Evolutionary conservation across 1,284 basidiomycete species (phyloP).

Genomic region (Moesziomyces aphidis): DNA sequence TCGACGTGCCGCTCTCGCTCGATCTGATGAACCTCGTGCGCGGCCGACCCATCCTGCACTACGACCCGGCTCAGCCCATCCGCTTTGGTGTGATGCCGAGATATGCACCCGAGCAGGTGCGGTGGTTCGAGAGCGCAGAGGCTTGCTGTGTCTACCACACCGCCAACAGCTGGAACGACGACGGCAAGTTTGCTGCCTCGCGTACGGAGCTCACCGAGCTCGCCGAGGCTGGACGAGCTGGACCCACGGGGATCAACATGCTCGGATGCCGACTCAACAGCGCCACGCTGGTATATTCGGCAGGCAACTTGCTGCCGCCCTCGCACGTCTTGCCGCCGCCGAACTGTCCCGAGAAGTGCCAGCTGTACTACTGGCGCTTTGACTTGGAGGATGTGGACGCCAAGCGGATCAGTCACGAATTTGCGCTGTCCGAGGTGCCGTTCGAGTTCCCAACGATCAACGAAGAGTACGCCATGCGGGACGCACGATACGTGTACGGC

Average conservation of each 20-base stretch:
- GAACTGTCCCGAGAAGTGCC: constrained; percentile 69
- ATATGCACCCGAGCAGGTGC: constrained; percentile 62
- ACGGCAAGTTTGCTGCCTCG: constrained; percentile 46
- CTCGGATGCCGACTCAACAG: constrained; percentile 71
- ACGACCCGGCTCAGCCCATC: constrained; percentile 68
- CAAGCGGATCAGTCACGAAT: constrained; percentile 67
- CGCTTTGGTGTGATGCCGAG: constrained; percentile 71
- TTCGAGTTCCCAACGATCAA: constrained; percentile 71
- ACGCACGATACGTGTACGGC: constrained; percentile 69
- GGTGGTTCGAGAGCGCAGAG: constrained; percentile 69
- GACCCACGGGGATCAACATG: constrained; percentile 63
- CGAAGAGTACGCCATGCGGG: constrained; percentile 65
- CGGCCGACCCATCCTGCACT: constrained; percentile 70
- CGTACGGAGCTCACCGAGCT: background rate
- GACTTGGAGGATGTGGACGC: constrained; percentile 16
- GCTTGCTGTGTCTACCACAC: constrained; percentile 72
- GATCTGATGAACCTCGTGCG: constrained; percentile 70
- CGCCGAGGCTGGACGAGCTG: background rate
- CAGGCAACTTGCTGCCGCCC: constrained; percentile 69
- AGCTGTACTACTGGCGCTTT: constrained; percentile 71
- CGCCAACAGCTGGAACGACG: constrained; percentile 70
- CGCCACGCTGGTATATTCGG: constrained; percentile 71
- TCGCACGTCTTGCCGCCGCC: constrained; percentile 58
- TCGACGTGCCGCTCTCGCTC: constrained; percentile 71
- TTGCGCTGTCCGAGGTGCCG: constrained; percentile 70